Base-by-base conservation (phyloP, 805 yeast genomes). In the Lipomyces yamadae region DNA sequence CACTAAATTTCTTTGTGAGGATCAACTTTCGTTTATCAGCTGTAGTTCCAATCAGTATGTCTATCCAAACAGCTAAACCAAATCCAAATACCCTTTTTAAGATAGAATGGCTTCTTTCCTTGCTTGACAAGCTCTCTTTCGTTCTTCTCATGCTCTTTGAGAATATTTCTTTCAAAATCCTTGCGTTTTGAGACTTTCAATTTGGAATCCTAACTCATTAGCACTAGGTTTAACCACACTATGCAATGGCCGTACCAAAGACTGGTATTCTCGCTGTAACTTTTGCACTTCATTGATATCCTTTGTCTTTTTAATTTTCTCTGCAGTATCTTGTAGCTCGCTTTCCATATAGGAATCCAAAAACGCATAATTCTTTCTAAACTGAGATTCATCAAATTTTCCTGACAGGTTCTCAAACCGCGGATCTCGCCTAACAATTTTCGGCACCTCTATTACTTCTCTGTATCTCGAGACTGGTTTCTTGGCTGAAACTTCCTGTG, bases 401-500 rank as follows among this genome's bases (percentile, higher is more conserved):
- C 98, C 98, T 70, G 86, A 86, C 0, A 97, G 92, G 2, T 94
- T 84, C 77, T 95, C 97, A 76, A 95, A 95, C 72, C 99, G 83
- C 42, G 96, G 88, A 79, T 95, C 99, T 59, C 85, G 83, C 73
- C 60, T 77, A 73, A 64, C 78, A 75, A 70, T 77, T 37, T 69
- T 68, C 32, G 76, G 77, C 4, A 79, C 80, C 29, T 64, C 72
- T 1, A 81, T 94, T 11, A 93, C 87, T 56, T 88, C 86, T 70
- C 98, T 83, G 48, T 91, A 81, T 70, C 82, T 81, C 0, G 91
- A 80, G 0, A 89, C 96, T 18, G 88, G 89, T 70, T 79, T 84
- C 76, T 89, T 92, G 0, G 96, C 81, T 5, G 95, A 89, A 33
- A 85, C 74, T 74, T 91, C 98, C 2, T 86, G 79, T 11, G 99